Evolutionary conservation across 202 grass and related monocot genomes (phyloP).

Genomic region (Zoysia matrella): DNA sequence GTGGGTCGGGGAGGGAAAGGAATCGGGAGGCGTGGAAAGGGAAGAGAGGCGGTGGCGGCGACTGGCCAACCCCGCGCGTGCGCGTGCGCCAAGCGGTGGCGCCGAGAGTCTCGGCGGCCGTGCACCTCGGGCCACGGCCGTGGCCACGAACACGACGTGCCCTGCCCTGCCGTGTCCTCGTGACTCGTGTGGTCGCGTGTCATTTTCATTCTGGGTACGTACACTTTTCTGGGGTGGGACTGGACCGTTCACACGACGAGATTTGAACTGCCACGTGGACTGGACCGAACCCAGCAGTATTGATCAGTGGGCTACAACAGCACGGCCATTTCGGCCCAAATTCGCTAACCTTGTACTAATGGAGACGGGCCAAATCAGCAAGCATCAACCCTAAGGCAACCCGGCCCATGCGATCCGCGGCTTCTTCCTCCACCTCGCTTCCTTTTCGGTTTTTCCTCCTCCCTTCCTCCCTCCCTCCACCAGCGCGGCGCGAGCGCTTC

Average conservation of each 20-base stretch:
- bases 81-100: background rate
- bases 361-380: background rate
- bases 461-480: background rate
- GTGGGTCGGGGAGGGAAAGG: background rate
- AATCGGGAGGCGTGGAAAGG: background rate
- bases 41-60: background rate
- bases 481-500: conserved; percentile 12
- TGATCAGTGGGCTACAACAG: background rate
- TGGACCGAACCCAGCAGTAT: no score
- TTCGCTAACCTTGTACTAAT: no score
- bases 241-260: no score
- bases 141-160: background rate
- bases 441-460: no score
- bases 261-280: no score
- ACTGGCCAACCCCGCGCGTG: background rate
- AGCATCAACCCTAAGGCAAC: background rate
- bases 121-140: background rate
- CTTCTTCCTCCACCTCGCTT: background rate
- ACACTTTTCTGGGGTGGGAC: no score
- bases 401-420: background rate
- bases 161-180: background rate
- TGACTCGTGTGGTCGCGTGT: no score
- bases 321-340: background rate
- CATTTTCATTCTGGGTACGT: no score
- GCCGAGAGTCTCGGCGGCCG: background rate